Percentiles rank a stretch among this genome's conserved stretches.
Evolutionary conservation across 768 basidiomycete species (phyloP).

Genomic region (Tubosaeta sp.): DNA sequence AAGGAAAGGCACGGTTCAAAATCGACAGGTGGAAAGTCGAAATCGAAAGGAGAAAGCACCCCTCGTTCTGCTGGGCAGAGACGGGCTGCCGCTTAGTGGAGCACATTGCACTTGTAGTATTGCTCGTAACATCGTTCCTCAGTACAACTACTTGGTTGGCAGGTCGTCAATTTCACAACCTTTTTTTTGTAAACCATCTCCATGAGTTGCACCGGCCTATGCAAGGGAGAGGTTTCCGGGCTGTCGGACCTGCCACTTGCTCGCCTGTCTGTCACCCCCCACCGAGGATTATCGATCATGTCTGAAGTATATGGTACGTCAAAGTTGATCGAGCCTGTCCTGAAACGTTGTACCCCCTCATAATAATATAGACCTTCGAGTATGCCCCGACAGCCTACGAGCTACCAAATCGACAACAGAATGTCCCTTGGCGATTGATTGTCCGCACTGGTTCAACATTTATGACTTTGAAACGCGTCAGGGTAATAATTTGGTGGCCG

Average conservation of each 20-base stretch:
- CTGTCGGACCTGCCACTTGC: too few species aligned
- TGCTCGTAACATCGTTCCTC: neutral
- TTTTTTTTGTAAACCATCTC: too few species aligned
- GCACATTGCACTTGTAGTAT: neutral
- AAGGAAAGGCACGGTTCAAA: slow-evolving; percentile 38
- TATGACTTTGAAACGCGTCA: neutral
- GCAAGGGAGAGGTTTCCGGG: too few species aligned
- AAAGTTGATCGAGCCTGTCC: too few species aligned
- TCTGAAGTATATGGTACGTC: too few species aligned
- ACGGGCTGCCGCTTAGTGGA: slow-evolving; percentile 7
- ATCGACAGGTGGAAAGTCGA: slow-evolving; percentile 13
- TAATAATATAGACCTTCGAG: too few species aligned
- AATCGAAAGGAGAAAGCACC: slow-evolving; percentile 13
- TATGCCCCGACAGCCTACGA: neutral
- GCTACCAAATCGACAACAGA: neutral
- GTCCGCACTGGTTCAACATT: neutral
- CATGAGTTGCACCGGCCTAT: too few species aligned
- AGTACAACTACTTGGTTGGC: too few species aligned
- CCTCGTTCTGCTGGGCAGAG: slow-evolving; percentile 21
- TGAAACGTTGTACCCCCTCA: too few species aligned
- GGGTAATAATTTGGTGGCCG: neutral
- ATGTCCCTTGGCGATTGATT: neutral
- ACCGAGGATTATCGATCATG: too few species aligned
- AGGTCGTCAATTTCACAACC: too few species aligned
- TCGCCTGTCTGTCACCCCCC: too few species aligned